These are phyloP conservation scores for Neonectria neomacrospora DNA, from an alignment of 2,329 filamentous ascomycete species.

Conservation along the genomic window DNA sequence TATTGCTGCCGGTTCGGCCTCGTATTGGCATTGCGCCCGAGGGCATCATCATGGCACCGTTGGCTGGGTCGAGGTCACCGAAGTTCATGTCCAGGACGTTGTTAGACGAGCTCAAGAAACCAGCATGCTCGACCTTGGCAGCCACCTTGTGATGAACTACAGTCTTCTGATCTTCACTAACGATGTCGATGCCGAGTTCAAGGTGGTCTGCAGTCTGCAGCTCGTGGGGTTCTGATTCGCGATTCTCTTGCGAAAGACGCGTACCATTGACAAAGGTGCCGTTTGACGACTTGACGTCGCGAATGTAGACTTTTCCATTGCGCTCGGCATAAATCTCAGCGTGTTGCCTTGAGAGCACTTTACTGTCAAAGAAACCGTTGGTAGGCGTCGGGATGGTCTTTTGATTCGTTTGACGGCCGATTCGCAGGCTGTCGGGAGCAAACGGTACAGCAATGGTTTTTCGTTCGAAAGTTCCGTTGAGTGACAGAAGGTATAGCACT, in stretches of 20 bases:
- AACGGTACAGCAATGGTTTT: slow-evolving; percentile 96
- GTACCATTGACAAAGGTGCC: slow-evolving; percentile 97
- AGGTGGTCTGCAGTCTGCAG: slow-evolving; percentile 90
- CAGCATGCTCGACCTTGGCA: slow-evolving; percentile 95
- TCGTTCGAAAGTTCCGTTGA: slow-evolving; percentile 96
- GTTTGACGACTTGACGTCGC: slow-evolving; percentile 98
- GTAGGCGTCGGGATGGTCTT: slow-evolving; percentile 91
- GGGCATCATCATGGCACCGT: slow-evolving; percentile 76
- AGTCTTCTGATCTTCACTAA: slow-evolving; percentile 98
- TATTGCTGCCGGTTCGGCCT: slow-evolving; percentile 75
- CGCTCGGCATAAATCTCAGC: slow-evolving; percentile 92
- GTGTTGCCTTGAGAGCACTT: slow-evolving; percentile 94
- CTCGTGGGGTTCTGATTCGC: slow-evolving; percentile 95
- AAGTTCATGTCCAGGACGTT: slow-evolving; percentile 91
- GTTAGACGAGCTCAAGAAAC: slow-evolving; percentile 78
- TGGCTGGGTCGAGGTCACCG: slow-evolving; percentile 87
- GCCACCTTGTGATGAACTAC: slow-evolving; percentile 99
- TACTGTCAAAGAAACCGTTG: slow-evolving; percentile 98
- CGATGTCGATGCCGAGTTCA: slow-evolving; percentile 97
- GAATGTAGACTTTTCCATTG: slow-evolving; percentile 92
- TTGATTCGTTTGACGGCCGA: slow-evolving; percentile 96
- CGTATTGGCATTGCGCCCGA: slow-evolving; percentile 76
- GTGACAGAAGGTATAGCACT: slow-evolving; percentile 85
- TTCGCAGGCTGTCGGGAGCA: slow-evolving; percentile 91
- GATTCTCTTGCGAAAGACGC: slow-evolving; percentile 90